Evolutionary conservation across 176 grass and related monocot genomes (phyloP).

Genomic region (Panicum miliaceum): DNA sequence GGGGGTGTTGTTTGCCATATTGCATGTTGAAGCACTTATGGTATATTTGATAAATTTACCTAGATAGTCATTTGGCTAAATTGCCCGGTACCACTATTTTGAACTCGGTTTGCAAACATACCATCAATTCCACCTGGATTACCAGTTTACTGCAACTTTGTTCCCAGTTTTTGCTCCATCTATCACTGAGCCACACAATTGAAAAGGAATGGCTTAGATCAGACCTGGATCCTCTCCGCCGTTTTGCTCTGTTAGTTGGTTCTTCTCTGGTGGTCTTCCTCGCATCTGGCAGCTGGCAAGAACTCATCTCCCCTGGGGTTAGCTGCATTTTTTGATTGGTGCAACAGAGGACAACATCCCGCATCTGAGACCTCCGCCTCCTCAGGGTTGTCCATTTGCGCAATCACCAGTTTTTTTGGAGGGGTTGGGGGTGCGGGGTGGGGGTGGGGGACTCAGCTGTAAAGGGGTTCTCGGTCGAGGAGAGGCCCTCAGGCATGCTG

Average conservation of each 20-base stretch:
- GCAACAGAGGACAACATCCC: not conserved
- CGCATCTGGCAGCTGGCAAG: not conserved
- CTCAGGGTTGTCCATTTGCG: no score
- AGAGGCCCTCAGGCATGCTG: not conserved
- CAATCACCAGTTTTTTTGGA: no score
- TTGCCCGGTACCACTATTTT: not conserved
- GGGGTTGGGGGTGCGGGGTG: no score
- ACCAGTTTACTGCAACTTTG: not conserved
- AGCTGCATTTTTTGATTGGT: not conserved
- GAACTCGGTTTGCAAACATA: not conserved
- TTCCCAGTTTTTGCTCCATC: not conserved
- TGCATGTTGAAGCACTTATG: conserved; percentile 1
- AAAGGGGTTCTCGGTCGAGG: not conserved
- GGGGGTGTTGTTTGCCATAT: conserved; percentile 4
- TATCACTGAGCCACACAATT: not conserved
- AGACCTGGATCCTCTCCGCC: not conserved
- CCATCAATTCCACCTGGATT: not conserved
- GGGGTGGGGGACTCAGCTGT: no score
- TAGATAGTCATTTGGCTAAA: not conserved
- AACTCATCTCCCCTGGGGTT: not conserved
- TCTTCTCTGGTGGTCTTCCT: not conserved
- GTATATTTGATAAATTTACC: conserved; percentile 15
- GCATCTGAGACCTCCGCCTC: not conserved
- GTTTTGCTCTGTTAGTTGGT: not conserved
- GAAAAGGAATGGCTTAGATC: not conserved